These are phyloP conservation scores for Dryas integrifolia DNA, from an alignment of 331 rosid genomes.

Conservation along the genomic window DNA sequence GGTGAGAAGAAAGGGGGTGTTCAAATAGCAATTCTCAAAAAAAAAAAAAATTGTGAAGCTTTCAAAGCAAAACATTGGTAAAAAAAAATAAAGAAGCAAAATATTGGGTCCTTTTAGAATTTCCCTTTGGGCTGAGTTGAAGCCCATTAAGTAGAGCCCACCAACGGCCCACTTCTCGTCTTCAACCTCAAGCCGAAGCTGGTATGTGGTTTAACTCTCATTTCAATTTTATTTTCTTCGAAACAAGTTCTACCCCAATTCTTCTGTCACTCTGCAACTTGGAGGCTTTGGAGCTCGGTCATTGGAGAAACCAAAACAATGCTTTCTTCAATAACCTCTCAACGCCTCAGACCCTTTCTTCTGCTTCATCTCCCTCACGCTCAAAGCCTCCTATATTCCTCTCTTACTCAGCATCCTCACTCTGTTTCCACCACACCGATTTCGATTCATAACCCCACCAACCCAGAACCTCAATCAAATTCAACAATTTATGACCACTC, in stretches of 20 bases:
- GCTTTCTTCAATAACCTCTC: conserved; percentile 26
- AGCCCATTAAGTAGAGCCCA: no score
- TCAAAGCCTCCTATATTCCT: conserved; percentile 14
- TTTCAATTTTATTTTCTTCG: no score
- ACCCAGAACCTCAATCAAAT: conserved; percentile 11
- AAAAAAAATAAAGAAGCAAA: no score
- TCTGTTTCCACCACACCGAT: conserved; percentile 22
- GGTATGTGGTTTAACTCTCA: no score
- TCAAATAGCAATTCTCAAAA: no score
- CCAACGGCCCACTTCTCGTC: no score
- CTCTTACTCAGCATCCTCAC: conserved; percentile 8
- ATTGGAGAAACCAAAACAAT: conserved; percentile 11
- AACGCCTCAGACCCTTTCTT: conserved; percentile 25
- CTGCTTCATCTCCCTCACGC: conserved; percentile 20
- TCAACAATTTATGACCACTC: conserved; percentile 28
- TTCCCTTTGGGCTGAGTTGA: no score
- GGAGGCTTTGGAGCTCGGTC: not conserved
- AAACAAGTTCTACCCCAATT: not conserved
- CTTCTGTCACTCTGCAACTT: not conserved
- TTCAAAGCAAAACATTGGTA: no score
- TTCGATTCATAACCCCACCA: conserved; percentile 10
- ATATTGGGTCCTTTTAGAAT: no score
- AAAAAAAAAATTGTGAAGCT: no score
- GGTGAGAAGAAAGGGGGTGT: no score
- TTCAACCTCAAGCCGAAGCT: no score